phyloP scores from a whole-genome alignment of 106 monocot species.

The Allium fistulosum region DNA sequence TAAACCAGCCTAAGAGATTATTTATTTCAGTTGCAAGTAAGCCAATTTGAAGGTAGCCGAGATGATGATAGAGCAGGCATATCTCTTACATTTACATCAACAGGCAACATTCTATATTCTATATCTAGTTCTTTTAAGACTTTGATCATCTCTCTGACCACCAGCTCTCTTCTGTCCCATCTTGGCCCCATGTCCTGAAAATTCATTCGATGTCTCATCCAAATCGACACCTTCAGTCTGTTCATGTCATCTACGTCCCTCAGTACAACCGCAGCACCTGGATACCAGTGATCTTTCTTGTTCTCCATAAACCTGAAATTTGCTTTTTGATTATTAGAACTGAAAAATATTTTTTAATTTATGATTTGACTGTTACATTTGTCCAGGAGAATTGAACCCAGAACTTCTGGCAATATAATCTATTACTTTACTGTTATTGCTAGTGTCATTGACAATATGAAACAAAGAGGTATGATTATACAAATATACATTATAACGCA shows the following conservation, averaged over 20 bases:
- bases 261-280: constrained; percentile 41
- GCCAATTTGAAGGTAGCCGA: constrained; percentile 64
- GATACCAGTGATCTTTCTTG: constrained; percentile 81
- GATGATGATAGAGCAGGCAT: constrained; percentile 42
- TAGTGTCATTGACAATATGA: too few species aligned
- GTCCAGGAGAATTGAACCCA: too few species aligned
- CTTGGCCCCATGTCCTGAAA: constrained; percentile 78
- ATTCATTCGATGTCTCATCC: constrained; percentile 73
- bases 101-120: constrained; percentile 74
- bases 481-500: too few species aligned
- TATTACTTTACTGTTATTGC: too few species aligned
- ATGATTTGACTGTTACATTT: too few species aligned
- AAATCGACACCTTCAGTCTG: constrained; percentile 62
- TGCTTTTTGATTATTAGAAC: too few species aligned
- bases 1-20: background rate
- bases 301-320: constrained; percentile 56
- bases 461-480: too few species aligned
- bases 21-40: constrained; percentile 16
- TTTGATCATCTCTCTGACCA: constrained; percentile 72
- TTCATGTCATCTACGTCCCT: constrained; percentile 89
- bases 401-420: too few species aligned
- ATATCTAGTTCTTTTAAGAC: constrained; percentile 62
- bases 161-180: constrained; percentile 56
- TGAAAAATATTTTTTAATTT: too few species aligned
- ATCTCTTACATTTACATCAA: constrained; percentile 65